phyloP scores from a whole-genome alignment of 495 filamentous ascomycete species.

The Cladorrhinum samala region DNA sequence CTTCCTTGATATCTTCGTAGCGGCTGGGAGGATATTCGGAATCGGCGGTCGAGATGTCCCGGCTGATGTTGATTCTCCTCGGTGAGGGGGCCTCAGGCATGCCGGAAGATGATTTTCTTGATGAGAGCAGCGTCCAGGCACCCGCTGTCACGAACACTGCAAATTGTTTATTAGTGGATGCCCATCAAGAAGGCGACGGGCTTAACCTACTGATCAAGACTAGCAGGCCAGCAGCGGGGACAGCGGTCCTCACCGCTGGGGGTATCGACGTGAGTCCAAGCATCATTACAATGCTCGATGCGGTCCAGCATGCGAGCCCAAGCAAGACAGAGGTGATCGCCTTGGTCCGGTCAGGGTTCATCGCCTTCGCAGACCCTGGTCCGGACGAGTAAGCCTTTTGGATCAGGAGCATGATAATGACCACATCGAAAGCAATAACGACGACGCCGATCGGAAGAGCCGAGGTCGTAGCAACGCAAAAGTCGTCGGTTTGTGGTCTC shows the following conservation, averaged over 20 bases:
- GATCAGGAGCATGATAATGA: constrained; percentile 37
- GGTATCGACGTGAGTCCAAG: constrained; percentile 38
- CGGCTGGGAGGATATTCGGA: constrained; percentile 40
- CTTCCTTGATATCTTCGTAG: constrained; percentile 41
- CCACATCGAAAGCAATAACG: constrained; percentile 38
- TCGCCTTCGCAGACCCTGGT: constrained; percentile 14
- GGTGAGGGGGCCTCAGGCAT: constrained; percentile 28
- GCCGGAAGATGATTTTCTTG: constrained; percentile 12
- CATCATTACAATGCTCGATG: constrained; percentile 42
- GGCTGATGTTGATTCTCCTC: constrained; percentile 26
- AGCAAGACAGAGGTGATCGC: constrained; percentile 34
- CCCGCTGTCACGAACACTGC: constrained; percentile 25
- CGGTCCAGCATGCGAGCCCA: constrained; percentile 45
- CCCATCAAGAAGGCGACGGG: neutral
- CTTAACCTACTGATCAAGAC: constrained; percentile 42
- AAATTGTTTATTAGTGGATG: constrained; percentile 6
- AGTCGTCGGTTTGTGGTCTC: constrained; percentile 41
- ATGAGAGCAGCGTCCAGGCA: constrained; percentile 15
- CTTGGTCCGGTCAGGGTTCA: constrained; percentile 24
- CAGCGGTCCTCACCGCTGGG: constrained; percentile 39
- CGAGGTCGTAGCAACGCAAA: constrained; percentile 43
- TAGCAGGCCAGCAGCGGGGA: constrained; percentile 45
- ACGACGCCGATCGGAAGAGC: constrained; percentile 37
- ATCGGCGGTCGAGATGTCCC: constrained; percentile 38
- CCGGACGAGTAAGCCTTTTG: constrained; percentile 31